phyloP scores from a whole-genome alignment of 148 eudicot species.

The Rhododendron griersonianum region DNA sequence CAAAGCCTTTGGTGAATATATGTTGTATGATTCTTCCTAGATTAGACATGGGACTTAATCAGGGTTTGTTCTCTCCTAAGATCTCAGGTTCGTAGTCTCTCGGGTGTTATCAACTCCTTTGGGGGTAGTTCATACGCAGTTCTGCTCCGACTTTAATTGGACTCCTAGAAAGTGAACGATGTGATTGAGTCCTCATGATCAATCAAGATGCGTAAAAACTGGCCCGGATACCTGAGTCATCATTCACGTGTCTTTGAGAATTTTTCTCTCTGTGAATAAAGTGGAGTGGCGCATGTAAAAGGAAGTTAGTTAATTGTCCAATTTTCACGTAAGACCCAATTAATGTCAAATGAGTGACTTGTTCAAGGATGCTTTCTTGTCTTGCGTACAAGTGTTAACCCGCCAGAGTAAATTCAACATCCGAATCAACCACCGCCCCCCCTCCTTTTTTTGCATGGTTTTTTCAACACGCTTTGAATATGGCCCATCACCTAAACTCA shows the following conservation, averaged over 20 bases:
- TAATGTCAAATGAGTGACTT: constrained; percentile 10
- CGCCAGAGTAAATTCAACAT: background rate
- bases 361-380: background rate
- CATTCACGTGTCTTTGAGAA: background rate
- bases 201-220: too few species aligned
- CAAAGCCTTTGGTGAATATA: background rate
- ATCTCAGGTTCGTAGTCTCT: too few species aligned
- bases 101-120: too few species aligned
- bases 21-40: background rate
- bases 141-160: too few species aligned
- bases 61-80: too few species aligned
- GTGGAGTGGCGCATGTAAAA: background rate
- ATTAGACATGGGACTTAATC: background rate
- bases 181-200: too few species aligned
- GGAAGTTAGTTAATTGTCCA: background rate
- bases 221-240: too few species aligned
- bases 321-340: background rate
- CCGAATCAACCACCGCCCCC: background rate
- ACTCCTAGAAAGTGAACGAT: too few species aligned
- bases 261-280: background rate
- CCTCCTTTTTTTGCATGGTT: background rate
- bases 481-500: background rate
- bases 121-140: too few species aligned
- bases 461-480: background rate
- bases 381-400: background rate